Conservation (phyloP, 2,329 filamentous ascomycete genomes). For the Allantophomopsis lycopodina region DNA sequence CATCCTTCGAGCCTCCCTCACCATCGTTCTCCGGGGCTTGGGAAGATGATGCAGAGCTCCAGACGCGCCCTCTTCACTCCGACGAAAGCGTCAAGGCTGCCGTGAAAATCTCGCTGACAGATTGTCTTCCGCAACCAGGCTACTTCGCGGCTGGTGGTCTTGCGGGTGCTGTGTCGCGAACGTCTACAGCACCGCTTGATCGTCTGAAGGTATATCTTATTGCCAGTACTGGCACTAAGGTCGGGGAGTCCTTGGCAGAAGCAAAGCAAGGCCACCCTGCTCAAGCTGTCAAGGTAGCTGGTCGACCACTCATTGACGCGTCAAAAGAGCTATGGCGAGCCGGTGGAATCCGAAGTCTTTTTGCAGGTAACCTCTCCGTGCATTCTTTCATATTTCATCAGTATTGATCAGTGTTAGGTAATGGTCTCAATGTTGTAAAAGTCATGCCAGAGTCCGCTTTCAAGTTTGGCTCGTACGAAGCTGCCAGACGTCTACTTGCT, state of each 20-base stretch:
- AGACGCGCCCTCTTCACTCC: not conserved
- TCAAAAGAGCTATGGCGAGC: slow-evolving; percentile 69
- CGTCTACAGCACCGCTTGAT: slow-evolving; percentile 89
- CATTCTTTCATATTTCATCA: no score
- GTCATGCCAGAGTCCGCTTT: slow-evolving; percentile 98
- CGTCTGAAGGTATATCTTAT: slow-evolving; percentile 96
- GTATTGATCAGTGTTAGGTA: slow-evolving; percentile 41
- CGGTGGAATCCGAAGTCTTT: slow-evolving; percentile 79
- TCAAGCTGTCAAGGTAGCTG: slow-evolving; percentile 49
- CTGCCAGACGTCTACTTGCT: slow-evolving; percentile 76
- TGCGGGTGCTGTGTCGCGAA: slow-evolving; percentile 88
- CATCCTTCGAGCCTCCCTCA: not conserved
- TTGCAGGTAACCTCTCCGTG: slow-evolving; percentile 59
- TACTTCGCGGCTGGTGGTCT: slow-evolving; percentile 95
- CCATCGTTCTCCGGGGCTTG: not conserved
- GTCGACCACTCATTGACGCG: slow-evolving; percentile 58
- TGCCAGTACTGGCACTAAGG: slow-evolving; percentile 60
- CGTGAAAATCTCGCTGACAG: slow-evolving; percentile 14
- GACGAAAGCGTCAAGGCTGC: not conserved
- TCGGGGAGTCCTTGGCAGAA: slow-evolving; percentile 45
- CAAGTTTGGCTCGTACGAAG: slow-evolving; percentile 96
- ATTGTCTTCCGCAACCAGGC: slow-evolving; percentile 67
- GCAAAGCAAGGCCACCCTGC: slow-evolving; percentile 57
- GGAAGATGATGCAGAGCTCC: not conserved
- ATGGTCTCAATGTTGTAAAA: slow-evolving; percentile 91